A percentile compares a stretch with the other conserved stretches of the same genome.
Conservation (phyloP, 2,329 filamentous ascomycete species). For the Tolypocladium album region DNA sequence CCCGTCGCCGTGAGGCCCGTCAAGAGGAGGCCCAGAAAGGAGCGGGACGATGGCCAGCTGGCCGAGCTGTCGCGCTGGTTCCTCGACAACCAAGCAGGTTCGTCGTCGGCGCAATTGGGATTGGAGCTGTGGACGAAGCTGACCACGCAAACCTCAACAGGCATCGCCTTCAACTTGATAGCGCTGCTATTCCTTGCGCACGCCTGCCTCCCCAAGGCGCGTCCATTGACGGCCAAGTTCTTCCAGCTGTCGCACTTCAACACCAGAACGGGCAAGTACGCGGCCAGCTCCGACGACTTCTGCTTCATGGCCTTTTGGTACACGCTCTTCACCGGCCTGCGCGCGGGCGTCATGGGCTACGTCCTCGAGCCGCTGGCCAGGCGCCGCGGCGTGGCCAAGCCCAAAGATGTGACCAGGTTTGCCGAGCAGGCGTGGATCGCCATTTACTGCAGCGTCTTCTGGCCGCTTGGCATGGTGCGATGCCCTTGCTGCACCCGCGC, state of each 20-base stretch:
- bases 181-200: constrained; percentile 74
- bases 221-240: constrained; percentile 71
- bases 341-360: constrained; percentile 79
- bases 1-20: not conserved
- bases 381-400: constrained; percentile 58
- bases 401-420: constrained; percentile 70
- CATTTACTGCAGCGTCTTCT: constrained; percentile 71
- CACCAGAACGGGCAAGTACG: constrained; percentile 55
- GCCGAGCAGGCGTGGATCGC: constrained; percentile 90
- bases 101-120: constrained; percentile 13
- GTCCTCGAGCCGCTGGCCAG: constrained; percentile 67
- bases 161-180: constrained; percentile 56
- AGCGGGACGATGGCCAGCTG: constrained; percentile 44
- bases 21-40: constrained; percentile 30
- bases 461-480: constrained; percentile 71
- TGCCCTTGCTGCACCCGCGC: not conserved
- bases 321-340: constrained; percentile 74
- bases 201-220: constrained; percentile 67
- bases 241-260: constrained; percentile 80
- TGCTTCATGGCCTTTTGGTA: constrained; percentile 69
- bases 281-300: constrained; percentile 66
- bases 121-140: not conserved
- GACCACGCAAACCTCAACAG: not conserved
- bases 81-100: constrained; percentile 71
- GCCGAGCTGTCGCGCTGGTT: constrained; percentile 55